Evolutionary conservation across 2,329 filamentous ascomycete species (phyloP), one percentile per base, ranked within the genome.

Genomic region (Pochonia chlamydosporia): DNA sequence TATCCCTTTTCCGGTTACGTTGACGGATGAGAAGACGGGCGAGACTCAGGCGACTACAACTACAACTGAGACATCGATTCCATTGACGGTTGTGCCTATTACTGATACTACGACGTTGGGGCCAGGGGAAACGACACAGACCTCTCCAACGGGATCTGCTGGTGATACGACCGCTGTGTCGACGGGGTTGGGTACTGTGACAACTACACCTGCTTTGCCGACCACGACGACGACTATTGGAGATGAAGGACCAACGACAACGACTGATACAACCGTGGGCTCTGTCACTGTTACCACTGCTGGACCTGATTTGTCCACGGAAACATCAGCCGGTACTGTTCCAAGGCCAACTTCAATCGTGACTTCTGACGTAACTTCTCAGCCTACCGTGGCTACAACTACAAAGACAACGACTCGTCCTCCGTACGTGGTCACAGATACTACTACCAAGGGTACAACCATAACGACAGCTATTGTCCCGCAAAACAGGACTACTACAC

Each of bases 401-500:
- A 40, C 26, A 20, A 13, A 11, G 46, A 24, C 35, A 23, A 23
- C 24, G 13, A 23, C 36, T 21, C 14, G 3, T 3, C 26, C 40
- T 14, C 16, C 46, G 36, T 5, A 40, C 8, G 3, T 25, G 16
- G 33, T 26, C 21, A 23, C 41, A 16, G 41, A 25, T 4, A 14
- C 33, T 23, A 30, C 16, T 5, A 48, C 26, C 5, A 26, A 26
- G n/a, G 4, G n/a, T n/a, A n/a, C 35, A 3, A 36, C 25, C 25
- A 13, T 20, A n/a, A 44, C 40, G 4, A 18, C 8, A 20, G 11
- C 11, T 35, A 24, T 24, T 21, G 30, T 40, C 14, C 5, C 25
- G 14, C 20, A 11, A 31, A 44, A 48, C 25, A 36, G 41, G 41
- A 48, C 41, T 20, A n/a, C 23, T 30, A 6, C 25, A 16, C 31